Conservation (phyloP, 805 yeast species). For the Wickerhamiella azymoides region DNA sequence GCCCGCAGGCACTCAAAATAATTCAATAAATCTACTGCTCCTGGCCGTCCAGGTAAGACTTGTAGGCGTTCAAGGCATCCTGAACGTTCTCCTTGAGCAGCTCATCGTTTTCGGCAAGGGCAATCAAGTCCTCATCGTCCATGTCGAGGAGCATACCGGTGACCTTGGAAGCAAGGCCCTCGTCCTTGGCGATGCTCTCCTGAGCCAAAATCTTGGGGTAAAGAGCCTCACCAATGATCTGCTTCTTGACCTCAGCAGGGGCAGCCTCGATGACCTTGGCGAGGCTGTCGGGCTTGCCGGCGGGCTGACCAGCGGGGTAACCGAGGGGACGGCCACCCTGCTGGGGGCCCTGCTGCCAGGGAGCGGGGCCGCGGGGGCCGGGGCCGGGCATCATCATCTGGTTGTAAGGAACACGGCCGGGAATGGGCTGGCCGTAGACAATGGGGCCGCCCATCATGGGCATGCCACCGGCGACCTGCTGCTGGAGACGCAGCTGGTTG, state of each 20-base stretch:
- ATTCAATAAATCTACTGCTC: constrained; percentile 17
- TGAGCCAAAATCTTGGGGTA: constrained; percentile 78
- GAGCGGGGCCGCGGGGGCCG: constrained; percentile 24
- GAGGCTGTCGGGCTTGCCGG: constrained; percentile 29
- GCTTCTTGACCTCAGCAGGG: constrained; percentile 84
- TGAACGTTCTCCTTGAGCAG: constrained; percentile 80
- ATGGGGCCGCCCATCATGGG: constrained; percentile 65
- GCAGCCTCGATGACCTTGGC: constrained; percentile 50
- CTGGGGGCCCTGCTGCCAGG: constrained; percentile 32
- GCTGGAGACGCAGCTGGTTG: constrained; percentile 96
- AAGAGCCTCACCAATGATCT: constrained; percentile 93
- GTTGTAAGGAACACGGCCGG: constrained; percentile 48
- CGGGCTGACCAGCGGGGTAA: constrained; percentile 15
- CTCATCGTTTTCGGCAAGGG: constrained; percentile 79
- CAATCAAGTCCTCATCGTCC: constrained; percentile 81
- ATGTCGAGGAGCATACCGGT: constrained; percentile 97
- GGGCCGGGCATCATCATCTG: constrained; percentile 20
- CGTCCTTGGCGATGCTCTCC: constrained; percentile 73
- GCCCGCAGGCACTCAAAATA: not conserved
- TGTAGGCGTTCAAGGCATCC: constrained; percentile 90
- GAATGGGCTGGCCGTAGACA: constrained; percentile 68
- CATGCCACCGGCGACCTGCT: constrained; percentile 71
- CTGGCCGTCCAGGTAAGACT: constrained; percentile 59
- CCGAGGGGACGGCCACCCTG: constrained; percentile 24
- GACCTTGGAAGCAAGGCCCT: constrained; percentile 94